A percentile compares a stretch with the other conserved stretches of the same genome.
These are phyloP conservation scores for Candida freyschussii DNA, from an alignment of 1,139 yeast species.

Conservation along the genomic window DNA sequence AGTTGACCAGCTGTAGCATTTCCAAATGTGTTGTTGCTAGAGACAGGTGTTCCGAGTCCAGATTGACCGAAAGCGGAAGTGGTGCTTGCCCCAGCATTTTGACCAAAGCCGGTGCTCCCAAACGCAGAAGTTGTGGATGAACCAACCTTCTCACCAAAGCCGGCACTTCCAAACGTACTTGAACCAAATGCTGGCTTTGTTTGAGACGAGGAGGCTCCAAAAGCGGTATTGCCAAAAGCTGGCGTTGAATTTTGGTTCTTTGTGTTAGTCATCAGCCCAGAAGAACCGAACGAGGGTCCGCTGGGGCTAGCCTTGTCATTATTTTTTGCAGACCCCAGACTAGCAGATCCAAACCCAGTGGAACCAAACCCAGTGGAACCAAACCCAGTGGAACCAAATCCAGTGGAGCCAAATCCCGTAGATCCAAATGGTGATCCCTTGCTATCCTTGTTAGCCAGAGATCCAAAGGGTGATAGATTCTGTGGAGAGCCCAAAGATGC, in stretches of 20 bases:
- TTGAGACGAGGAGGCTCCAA: not conserved
- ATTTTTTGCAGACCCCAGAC: conserved; percentile 2
- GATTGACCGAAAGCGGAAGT: conserved; percentile 4
- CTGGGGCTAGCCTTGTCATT: not conserved
- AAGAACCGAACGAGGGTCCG: conserved; percentile 5
- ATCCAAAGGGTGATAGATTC: conserved; percentile 4
- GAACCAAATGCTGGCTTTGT: conserved; percentile 3
- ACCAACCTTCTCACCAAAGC: not conserved
- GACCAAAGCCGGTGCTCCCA: conserved; percentile 11
- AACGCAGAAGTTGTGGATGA: conserved; percentile 3
- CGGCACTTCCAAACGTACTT: not conserved
- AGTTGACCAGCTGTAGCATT: conserved; percentile 5
- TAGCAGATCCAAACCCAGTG: conserved; percentile 4
- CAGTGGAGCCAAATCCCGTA: conserved; percentile 2
- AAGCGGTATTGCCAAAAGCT: conserved; percentile 5
- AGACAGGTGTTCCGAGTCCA: conserved; percentile 14
- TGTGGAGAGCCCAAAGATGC: conserved; percentile 10
- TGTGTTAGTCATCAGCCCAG: not conserved
- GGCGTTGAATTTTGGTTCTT: conserved; percentile 5
- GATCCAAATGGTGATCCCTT: conserved; percentile 19
- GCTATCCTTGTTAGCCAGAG: conserved; percentile 2
- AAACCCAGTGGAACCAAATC: conserved; percentile 11
- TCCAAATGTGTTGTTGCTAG: conserved; percentile 10
- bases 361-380: conserved; percentile 18
- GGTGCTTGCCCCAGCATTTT: conserved; percentile 6